Conservation (phyloP, 345 rosid genomes). For the Eucalyptus viminalis region DNA sequence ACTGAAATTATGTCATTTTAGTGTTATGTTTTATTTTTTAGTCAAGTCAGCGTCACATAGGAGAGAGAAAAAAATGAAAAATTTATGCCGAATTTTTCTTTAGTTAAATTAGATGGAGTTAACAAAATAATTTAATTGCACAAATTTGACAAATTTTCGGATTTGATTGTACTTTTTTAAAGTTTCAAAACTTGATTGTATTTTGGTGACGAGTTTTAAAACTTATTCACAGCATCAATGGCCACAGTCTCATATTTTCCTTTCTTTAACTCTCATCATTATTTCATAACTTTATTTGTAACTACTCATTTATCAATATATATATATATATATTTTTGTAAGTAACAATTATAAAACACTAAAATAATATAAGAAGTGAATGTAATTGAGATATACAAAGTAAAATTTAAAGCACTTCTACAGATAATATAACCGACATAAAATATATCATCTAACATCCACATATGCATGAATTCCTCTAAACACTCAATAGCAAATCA, state of each 20-base stretch:
- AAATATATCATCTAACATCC: background rate
- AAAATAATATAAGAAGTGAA: background rate
- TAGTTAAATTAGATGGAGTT: background rate
- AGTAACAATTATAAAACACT: background rate
- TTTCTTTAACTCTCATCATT: background rate
- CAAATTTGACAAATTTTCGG: background rate
- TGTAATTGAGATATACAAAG: background rate
- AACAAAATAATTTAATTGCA: accelerated
- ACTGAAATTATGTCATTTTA: no score
- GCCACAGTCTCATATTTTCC: background rate
- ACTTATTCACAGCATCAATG: no score
- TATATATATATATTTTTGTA: background rate
- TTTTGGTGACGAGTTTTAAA: background rate
- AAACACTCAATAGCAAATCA: background rate
- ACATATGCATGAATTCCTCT: background rate
- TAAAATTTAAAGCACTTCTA: background rate
- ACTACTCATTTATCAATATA: background rate
- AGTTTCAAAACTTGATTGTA: background rate
- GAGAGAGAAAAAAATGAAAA: background rate
- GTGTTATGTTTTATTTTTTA: background rate
- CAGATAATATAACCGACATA: background rate
- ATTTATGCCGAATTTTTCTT: accelerated
- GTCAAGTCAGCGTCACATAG: background rate
- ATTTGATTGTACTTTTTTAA: accelerated
- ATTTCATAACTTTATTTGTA: background rate